A percentile compares a stretch with the other conserved stretches of the same genome.
phyloP scores from a whole-genome alignment of 257 asterid species.

The Echium plantagineum region DNA sequence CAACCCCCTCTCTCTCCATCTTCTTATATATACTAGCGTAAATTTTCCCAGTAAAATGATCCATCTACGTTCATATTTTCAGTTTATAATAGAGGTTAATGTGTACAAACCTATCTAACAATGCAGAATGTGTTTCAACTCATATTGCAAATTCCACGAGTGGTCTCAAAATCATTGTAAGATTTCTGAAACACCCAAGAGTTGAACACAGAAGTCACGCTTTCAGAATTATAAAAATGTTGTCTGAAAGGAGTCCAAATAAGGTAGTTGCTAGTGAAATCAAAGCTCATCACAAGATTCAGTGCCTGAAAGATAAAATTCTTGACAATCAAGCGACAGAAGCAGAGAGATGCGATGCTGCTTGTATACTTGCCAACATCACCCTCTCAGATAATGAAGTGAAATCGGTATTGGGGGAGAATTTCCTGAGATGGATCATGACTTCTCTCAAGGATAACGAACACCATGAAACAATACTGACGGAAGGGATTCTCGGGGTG shows the following conservation, averaged over 20 bases:
- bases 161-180: constrained; percentile 12
- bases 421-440: constrained; percentile 15
- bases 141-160: constrained; percentile 13
- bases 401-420: constrained; percentile 7
- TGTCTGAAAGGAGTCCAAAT: constrained; percentile 9
- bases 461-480: constrained; percentile 7
- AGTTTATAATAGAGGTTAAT: not conserved
- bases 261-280: constrained; percentile 13
- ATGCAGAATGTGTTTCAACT: constrained; percentile 17
- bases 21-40: no score
- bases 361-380: constrained; percentile 20
- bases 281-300: constrained; percentile 11
- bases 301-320: constrained; percentile 13
- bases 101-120: not conserved
- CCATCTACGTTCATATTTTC: not conserved
- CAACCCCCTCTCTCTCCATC: no score
- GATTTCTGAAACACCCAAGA: constrained; percentile 13
- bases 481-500: constrained; percentile 23
- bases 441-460: constrained; percentile 8
- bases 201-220: constrained; percentile 11
- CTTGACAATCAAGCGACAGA: constrained; percentile 12
- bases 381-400: constrained; percentile 13
- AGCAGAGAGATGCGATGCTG: constrained; percentile 14
- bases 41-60: not conserved
- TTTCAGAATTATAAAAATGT: constrained; percentile 18